Evolutionary conservation across 345 rosid species (phyloP).

Genomic region (Camelina laxa): DNA sequence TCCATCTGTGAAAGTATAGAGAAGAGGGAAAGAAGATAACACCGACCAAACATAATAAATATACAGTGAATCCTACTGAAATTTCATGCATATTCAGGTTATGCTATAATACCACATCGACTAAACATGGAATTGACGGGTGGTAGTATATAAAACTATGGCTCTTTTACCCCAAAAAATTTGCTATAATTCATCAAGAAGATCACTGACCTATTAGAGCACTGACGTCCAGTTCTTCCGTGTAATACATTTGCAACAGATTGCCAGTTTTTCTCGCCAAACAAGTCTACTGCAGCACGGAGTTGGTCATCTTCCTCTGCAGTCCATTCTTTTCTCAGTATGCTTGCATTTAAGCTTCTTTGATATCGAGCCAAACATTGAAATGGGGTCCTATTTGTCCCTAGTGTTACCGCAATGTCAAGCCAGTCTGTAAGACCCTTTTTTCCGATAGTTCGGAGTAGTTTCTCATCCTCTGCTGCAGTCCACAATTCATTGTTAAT

Average conservation of each 20-base stretch:
- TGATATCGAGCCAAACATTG: slow-evolving; percentile 84
- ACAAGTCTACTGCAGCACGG: slow-evolving; percentile 66
- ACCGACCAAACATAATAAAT: slow-evolving; percentile 3
- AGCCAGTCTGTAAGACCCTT: slow-evolving; percentile 70
- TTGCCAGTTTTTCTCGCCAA: slow-evolving; percentile 87
- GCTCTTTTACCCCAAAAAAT: too few species aligned
- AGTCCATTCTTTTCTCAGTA: slow-evolving; percentile 79
- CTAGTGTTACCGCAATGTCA: slow-evolving; percentile 66
- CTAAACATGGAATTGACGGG: too few species aligned
- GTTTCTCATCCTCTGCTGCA: slow-evolving; percentile 67
- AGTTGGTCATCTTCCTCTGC: slow-evolving; percentile 85
- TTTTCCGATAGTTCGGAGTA: slow-evolving; percentile 57
- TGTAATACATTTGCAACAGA: slow-evolving; percentile 69
- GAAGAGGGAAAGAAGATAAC: slow-evolving; percentile 13
- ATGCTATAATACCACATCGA: too few species aligned
- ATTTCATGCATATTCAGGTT: too few species aligned
- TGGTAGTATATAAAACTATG: too few species aligned
- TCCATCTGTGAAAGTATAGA: slow-evolving; percentile 68
- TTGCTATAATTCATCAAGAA: too few species aligned
- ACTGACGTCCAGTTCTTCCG: slow-evolving; percentile 82
- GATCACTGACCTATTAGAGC: slow-evolving; percentile 82
- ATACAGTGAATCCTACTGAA: too few species aligned
- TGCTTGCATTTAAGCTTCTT: slow-evolving; percentile 72
- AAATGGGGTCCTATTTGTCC: slow-evolving; percentile 82
- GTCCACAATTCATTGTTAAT: slow-evolving; percentile 70